Evolutionary conservation across 2,329 filamentous ascomycete species (phyloP).

Genomic region (Calonectria hawksworthii): DNA sequence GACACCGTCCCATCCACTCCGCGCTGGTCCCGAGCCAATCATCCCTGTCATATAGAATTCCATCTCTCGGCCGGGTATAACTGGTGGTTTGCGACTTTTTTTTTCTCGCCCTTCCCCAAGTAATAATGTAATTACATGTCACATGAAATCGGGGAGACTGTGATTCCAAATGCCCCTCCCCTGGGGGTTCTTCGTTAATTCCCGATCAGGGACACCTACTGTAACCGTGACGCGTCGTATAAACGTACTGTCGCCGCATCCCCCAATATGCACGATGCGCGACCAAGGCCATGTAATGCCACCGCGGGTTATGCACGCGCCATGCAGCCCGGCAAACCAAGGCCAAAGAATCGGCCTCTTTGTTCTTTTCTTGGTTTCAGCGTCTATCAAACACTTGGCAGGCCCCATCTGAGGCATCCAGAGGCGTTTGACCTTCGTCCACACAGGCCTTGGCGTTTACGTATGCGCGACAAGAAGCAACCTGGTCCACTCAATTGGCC

Average conservation of each 20-base stretch:
- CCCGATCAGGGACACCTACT: not conserved
- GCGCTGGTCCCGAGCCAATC: not conserved
- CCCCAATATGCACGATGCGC: not conserved
- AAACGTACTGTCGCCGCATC: not conserved
- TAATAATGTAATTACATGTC: conserved; percentile 4
- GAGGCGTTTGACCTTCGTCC: conserved; percentile 6
- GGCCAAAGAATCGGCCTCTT: conserved; percentile 4
- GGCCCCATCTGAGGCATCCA: not conserved
- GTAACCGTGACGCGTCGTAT: conserved; percentile 9
- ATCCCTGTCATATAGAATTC: conserved; percentile 5
- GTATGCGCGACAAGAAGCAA: not conserved
- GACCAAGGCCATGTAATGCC: not conserved
- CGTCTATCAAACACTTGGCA: conserved; percentile 24
- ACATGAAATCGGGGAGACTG: not conserved
- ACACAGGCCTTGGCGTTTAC: conserved; percentile 1
- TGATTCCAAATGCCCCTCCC: conserved; percentile 1
- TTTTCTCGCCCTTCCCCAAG: not conserved
- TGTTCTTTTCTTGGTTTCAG: conserved; percentile 3
- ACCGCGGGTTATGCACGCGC: not conserved
- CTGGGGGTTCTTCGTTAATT: not conserved
- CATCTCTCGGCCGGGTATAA: conserved; percentile 12
- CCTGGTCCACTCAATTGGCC: not conserved
- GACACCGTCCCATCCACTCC: not conserved
- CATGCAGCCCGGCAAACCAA: conserved; percentile 4
- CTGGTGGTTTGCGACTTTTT: not conserved